Base-by-base conservation (phyloP, 495 filamentous ascomycete species). In the Penicillium subrubescens region DNA sequence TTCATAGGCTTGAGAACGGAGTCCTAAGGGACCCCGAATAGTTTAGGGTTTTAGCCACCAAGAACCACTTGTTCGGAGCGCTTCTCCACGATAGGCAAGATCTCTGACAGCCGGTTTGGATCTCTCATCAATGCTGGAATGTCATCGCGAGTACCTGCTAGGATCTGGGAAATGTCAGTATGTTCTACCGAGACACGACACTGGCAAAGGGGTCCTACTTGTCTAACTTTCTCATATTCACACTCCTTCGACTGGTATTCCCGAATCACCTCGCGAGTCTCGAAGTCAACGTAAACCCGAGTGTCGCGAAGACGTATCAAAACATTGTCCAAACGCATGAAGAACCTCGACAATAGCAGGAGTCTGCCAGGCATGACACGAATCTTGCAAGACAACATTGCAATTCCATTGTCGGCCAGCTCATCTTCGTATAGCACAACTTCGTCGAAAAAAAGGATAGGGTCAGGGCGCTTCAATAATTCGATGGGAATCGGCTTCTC, bases 401-500 rank as follows among this genome's bases (percentile, higher is more conserved):
- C 87, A 64, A 97, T 94, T 29, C 95, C 95, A 75, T 99, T 99
- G 74, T 99, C 95, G 44, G 97, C 95, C 60, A 99, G 86, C 78
- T 99, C 95, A 76, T 96, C 94, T 80, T 98, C 95, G 74, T 98
- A 99, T 31, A 98, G 83, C 64, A 97, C 86, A 31, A 98, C 92
- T 61, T 97, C 92, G 73, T 98, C 93, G 73, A 93, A 94, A 78
- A 97, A 96, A 0, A 95, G 78, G 65, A 99, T 99, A 2, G 96
- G 96, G 71, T 99, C 95, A 0, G 89, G 90, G 17, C 89, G 86
- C 73, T 88, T 90, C 19, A 99, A 81, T 10, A 97, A 81, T 59
- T 95, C 90, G 44, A 97, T 83, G 8, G 95, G 94, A 55, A 99
- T 96, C 50, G 82, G 79, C 39, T 77, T 82, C 25, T 75, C 74